A percentile compares a stretch with the other conserved stretches of the same genome.
These are phyloP conservation scores for Polytrichum formosum DNA, from an alignment of 225 moss, liverwort and hornwort genomes.

Conservation along the genomic window DNA sequence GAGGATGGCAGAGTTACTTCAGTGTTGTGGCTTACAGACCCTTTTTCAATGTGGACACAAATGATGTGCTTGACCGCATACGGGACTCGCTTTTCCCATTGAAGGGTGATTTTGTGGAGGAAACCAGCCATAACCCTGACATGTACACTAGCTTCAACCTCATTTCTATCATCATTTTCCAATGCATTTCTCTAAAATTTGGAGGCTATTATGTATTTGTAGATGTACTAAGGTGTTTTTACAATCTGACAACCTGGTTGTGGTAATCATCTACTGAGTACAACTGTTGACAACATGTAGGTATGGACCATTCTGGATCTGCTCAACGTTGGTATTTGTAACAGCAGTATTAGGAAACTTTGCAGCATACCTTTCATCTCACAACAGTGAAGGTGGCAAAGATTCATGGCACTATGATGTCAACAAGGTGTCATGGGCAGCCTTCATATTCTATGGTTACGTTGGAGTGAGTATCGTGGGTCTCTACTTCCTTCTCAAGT, in stretches of 20 bases:
- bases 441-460: slow-evolving; percentile 94
- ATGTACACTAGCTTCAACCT: slow-evolving; percentile 46
- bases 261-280: too few relatives aligned
- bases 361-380: slow-evolving; percentile 85
- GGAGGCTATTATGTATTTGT: too few relatives aligned
- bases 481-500: slow-evolving; percentile 91
- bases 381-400: slow-evolving; percentile 37
- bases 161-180: too few relatives aligned
- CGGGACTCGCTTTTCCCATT: slow-evolving; percentile 90
- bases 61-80: slow-evolving; percentile 82
- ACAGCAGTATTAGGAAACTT: slow-evolving; percentile 98
- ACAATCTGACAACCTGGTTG: too few relatives aligned
- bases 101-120: slow-evolving; percentile 96
- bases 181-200: too few relatives aligned
- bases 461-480: slow-evolving; percentile 94
- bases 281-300: slow-evolving; percentile 21
- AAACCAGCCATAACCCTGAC: slow-evolving; percentile 98
- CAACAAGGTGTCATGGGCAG: slow-evolving; percentile 91
- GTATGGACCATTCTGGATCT: slow-evolving; percentile 99
- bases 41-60: slow-evolving; percentile 97
- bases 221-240: too few relatives aligned
- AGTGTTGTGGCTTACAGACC: slow-evolving; percentile 91
- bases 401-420: slow-evolving; percentile 93
- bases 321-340: slow-evolving; percentile 95
- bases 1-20: slow-evolving; percentile 84